phyloP scores from a whole-genome alignment of 1,284 basidiomycete genomes.

The Malassezia dermatis region DNA sequence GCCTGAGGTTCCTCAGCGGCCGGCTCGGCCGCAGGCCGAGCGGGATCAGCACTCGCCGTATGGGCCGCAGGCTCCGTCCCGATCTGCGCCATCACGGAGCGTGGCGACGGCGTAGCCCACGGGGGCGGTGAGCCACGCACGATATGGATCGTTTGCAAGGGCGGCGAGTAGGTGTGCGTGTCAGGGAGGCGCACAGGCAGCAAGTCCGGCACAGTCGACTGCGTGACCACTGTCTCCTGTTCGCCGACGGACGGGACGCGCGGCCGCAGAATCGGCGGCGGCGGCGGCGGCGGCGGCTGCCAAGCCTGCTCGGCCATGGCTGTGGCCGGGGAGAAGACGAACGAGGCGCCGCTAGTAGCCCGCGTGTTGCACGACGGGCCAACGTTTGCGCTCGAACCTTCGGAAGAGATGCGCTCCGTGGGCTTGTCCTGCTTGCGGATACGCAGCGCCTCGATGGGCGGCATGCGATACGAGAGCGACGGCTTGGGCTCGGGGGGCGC shows the following conservation, averaged over 20 bases:
- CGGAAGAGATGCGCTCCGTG: neutral
- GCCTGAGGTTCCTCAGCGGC: neutral
- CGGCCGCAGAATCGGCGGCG: neutral
- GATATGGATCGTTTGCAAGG: conserved; percentile 4
- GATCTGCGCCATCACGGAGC: neutral
- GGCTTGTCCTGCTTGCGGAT: neutral
- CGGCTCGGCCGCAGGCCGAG: neutral
- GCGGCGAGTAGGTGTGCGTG: conserved; percentile 1
- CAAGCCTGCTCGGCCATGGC: neutral
- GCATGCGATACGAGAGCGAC: neutral
- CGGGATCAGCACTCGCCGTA: neutral
- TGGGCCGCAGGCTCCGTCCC: too few species aligned
- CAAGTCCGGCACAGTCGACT: neutral
- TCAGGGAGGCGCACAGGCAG: neutral
- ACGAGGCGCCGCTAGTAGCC: neutral
- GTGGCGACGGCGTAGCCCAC: conserved; percentile 1
- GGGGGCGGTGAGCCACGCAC: conserved; percentile 6
- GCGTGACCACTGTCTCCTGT: neutral
- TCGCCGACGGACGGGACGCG: neutral
- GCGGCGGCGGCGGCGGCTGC: neutral
- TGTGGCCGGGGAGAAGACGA: neutral
- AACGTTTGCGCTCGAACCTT: neutral
- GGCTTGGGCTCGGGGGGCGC: neutral
- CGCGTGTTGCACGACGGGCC: neutral
- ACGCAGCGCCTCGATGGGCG: conserved; percentile 1